Percentiles rank a stretch among this genome's conserved stretches.
phyloP scores from a whole-genome alignment of 2,329 filamentous ascomycete genomes.

The Fusarium pininemorale region DNA sequence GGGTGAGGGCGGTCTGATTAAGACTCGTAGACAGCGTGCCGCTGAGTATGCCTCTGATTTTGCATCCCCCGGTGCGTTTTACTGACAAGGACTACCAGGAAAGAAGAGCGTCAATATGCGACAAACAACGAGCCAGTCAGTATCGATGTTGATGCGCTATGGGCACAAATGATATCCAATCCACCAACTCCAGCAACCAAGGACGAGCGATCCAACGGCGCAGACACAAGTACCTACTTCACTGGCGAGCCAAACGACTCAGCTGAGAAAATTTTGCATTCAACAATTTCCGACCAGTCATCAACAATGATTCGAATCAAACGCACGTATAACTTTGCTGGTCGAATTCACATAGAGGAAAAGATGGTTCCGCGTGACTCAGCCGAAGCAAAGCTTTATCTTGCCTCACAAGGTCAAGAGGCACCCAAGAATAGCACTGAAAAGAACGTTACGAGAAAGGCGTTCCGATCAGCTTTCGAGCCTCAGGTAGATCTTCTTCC shows the following conservation, averaged over 20 bases:
- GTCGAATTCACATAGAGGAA: constrained; percentile 75
- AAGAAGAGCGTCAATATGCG: constrained; percentile 64
- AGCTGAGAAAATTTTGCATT: neutral
- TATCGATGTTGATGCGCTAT: constrained; percentile 76
- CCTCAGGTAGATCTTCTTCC: constrained; percentile 57
- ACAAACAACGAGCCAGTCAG: constrained; percentile 68
- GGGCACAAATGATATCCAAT: constrained; percentile 70
- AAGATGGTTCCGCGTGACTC: constrained; percentile 73
- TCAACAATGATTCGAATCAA: constrained; percentile 69
- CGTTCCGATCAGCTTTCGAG: constrained; percentile 71
- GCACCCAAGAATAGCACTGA: constrained; percentile 44
- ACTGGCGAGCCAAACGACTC: constrained; percentile 7
- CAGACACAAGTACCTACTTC: neutral
- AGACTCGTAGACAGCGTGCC: constrained; percentile 76
- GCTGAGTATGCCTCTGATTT: constrained; percentile 60
- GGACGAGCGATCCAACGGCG: constrained; percentile 4
- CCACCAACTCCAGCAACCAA: constrained; percentile 24
- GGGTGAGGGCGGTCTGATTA: constrained; percentile 71
- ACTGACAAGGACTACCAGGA: constrained; percentile 50
- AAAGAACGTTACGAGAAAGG: constrained; percentile 61
- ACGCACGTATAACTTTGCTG: constrained; percentile 79
- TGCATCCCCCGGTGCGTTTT: neutral
- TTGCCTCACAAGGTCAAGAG: constrained; percentile 58
- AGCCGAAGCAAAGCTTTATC: constrained; percentile 71
- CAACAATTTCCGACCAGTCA: constrained; percentile 32